These are phyloP conservation scores for Coriolopsis trogii DNA, from an alignment of 1,284 basidiomycete species.

Conservation along the genomic window DNA sequence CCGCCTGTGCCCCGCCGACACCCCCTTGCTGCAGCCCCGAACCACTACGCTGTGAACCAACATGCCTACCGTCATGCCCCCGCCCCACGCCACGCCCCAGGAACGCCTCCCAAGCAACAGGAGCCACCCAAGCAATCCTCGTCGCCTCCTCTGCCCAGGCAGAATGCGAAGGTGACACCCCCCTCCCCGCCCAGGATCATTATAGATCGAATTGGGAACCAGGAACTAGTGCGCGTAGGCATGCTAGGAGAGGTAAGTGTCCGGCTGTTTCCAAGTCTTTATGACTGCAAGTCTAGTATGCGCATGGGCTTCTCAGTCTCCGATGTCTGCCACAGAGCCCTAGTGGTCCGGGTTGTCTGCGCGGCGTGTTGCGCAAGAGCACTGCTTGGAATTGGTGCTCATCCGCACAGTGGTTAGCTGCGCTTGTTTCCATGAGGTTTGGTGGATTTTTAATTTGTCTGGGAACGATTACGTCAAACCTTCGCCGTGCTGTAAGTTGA, in stretches of 20 bases:
- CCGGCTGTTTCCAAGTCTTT: background rate
- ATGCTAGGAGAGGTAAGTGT: constrained; percentile 83
- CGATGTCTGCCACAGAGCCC: too few relatives aligned
- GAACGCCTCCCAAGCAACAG: constrained; percentile 30
- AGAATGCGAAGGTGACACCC: constrained; percentile 80
- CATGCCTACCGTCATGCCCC: constrained; percentile 21
- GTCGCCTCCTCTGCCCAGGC: constrained; percentile 70
- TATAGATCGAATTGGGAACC: constrained; percentile 59
- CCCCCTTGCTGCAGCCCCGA: constrained; percentile 35
- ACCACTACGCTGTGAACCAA: constrained; percentile 32
- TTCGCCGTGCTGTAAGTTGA: constrained; percentile 2
- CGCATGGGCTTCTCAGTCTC: too few relatives aligned
- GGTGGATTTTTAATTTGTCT: too few relatives aligned
- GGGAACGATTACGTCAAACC: too few relatives aligned
- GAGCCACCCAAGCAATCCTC: constrained; percentile 33
- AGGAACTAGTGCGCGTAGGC: constrained; percentile 71
- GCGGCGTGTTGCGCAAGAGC: too few relatives aligned
- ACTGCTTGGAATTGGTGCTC: too few relatives aligned
- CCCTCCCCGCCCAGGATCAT: constrained; percentile 84
- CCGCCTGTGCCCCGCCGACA: constrained; percentile 34
- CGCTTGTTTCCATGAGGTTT: too few relatives aligned
- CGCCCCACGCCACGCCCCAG: constrained; percentile 10
- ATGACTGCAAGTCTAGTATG: background rate
- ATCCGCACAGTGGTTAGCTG: too few relatives aligned
- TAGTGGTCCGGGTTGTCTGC: too few relatives aligned